Base-by-base conservation (phyloP, 441 rosid genomes). In the Eugenia klotzschiana region DNA sequence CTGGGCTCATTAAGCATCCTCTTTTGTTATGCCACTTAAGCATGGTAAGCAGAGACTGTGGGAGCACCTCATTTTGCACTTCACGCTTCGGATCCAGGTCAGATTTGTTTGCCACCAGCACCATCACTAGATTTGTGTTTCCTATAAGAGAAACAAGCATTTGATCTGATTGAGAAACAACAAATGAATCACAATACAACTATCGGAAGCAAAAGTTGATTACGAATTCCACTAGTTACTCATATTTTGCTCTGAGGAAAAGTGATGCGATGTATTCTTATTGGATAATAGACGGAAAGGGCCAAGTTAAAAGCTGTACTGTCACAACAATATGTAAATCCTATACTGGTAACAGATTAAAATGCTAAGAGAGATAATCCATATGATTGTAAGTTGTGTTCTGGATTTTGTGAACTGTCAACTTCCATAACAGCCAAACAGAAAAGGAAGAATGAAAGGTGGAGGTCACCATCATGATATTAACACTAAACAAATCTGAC, bases 121-220 rank as follows among this genome's bases (percentile, higher is more conserved):
- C 85, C 85, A 84, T 84, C 85, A 84, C 82, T 69, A 84, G 54
- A 18, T 60, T 84, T 18, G 82, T 33, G 46, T 79, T 84, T 22
- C 85, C 85, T 84, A 46, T 18, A 40, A 60, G 12, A 49, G 15
- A 57, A 29, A 51, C 56, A 27, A 51, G 9, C 27, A 22, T 69
- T 69, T 37, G 77, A 33, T 18, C 33, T 33, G 77, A 69, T 69
- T 69, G 77, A 69, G 77, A 69, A 69, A 33, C 46, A 37, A 20
- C 49, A 69, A 69, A 69, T 69, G 22, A 37, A 69, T 33, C 49
- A 69, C 46, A 69, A 37, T 5, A 33, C 25, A 20, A 69, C 77
- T 1, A 37, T 37, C 46, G 2, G n/a, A 33, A 64, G 77, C 18
- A 64, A 64, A 18, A 64, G n/a, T 18, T 33, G 46, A 64, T 64